These are phyloP conservation scores for Fusarium sp. DNA, from an alignment of 2,329 filamentous ascomycete species.

Conservation along the genomic window DNA sequence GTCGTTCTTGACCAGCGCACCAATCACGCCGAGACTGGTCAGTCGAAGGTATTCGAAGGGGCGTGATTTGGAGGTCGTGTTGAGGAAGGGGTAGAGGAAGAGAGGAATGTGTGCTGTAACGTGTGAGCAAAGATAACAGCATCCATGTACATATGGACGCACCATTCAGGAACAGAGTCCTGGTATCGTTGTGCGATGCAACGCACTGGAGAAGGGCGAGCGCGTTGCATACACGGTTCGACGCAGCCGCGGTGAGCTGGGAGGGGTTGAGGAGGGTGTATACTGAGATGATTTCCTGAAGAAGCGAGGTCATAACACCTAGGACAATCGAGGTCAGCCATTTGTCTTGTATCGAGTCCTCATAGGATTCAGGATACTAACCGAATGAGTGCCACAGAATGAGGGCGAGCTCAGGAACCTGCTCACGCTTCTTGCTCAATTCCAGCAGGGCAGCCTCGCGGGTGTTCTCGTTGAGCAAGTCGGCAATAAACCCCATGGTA, in stretches of 20 bases:
- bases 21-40: conserved; percentile 95
- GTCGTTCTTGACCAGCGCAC: conserved; percentile 97
- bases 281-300: conserved; percentile 99
- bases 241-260: conserved; percentile 96
- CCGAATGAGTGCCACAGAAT: conserved; percentile 99
- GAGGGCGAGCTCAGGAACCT: conserved; percentile 94
- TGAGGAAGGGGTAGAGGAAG: conserved; percentile 97
- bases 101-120: conserved; percentile 89
- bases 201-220: conserved; percentile 96
- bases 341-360: conserved; percentile 18
- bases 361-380: conserved; percentile 56
- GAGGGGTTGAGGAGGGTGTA: conserved; percentile 97
- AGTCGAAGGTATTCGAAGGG: conserved; percentile 97
- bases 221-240: conserved; percentile 97
- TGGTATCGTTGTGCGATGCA: conserved; percentile 95
- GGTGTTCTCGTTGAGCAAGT: conserved; percentile 86
- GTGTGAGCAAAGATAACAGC: conserved; percentile 23
- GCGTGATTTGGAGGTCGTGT: conserved; percentile 97
- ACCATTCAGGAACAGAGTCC: conserved; percentile 94
- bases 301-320: conserved; percentile 98
- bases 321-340: conserved; percentile 26
- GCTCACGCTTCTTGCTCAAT: conserved; percentile 97
- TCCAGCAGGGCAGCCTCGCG: conserved; percentile 93
- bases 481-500: conserved; percentile 92
- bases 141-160: conserved; percentile 42